Evolutionary conservation across 192 early-diverging fungal genomes (phyloP), one percentile per base, ranked within the genome.

Genomic region (Mortierella antarctica): DNA sequence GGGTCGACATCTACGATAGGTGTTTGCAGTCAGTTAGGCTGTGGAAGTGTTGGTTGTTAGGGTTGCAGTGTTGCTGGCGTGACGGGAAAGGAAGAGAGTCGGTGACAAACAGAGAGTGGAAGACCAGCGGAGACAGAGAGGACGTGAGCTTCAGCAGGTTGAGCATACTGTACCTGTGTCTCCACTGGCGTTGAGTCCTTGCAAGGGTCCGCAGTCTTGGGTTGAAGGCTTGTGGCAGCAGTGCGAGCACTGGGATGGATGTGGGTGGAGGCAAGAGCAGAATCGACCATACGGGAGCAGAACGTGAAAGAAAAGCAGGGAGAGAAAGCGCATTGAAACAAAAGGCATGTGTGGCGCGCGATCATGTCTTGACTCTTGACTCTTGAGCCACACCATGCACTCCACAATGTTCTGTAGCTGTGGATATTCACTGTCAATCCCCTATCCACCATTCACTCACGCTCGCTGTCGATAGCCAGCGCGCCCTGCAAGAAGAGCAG

Each of bases 1-100:
- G 20, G 1, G 31, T 31, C 1, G 67, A 59, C 68, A 70, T 69
- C 55, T 73, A 44, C 7, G 51, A 31, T 20, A 70, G 23, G 54
- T 49, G 53, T 15, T 49, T 20, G 44, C 52, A 13, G 40, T 7
- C 9, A 46, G 14, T 39, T 13, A 20, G 50, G 40, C 2, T n/a
- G 5, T 23, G 31, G 17, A 39, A 20, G 48, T 21, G 31, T 52
- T 23, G 6, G 20, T 45, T 55, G 39, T 55, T 31, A 13, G 51
- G 10, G 64, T 20, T 59, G 23, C 31, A 31, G 31, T 31, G 31
- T 31, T 31, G 31, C 31, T 31, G 14, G 52, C 15, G 31, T 1
- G 17, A 44, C 8, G 17, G 42, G 9, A n/a, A 9, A 42, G n/a
- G 12, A 31, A 21, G 18, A 55, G 1, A 48, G 67, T 15, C 21